These are phyloP conservation scores for Candida oleophila DNA, from an alignment of 805 yeast genomes.

Conservation along the genomic window DNA sequence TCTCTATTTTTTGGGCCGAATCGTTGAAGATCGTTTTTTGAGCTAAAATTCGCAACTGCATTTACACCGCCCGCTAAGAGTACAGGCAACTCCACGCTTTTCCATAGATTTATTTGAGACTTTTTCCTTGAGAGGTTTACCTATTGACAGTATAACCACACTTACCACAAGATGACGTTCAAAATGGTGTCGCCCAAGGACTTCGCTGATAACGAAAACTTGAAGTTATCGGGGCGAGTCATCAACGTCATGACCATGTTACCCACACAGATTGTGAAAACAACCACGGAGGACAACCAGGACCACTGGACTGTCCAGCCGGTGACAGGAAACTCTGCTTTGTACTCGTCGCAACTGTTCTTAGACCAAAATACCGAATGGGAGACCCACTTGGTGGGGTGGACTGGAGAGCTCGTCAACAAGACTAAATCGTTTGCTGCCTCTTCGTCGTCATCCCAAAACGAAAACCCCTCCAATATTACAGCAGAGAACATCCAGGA, in stretches of 20 bases:
- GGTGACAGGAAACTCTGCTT: conserved; percentile 79
- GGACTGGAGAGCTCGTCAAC: conserved; percentile 86
- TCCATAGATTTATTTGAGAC: too few relatives aligned
- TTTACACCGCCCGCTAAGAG: too few relatives aligned
- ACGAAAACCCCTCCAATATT: background rate
- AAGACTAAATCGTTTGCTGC: conserved; percentile 13
- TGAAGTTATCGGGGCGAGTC: conserved; percentile 61
- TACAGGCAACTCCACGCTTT: too few relatives aligned
- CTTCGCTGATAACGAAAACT: conserved; percentile 21
- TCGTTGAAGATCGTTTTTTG: too few relatives aligned
- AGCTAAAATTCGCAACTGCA: too few relatives aligned
- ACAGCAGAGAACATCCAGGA: conserved; percentile 39
- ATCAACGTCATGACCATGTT: conserved; percentile 65
- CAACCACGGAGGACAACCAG: conserved; percentile 28
- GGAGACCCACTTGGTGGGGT: conserved; percentile 86
- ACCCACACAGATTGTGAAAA: conserved; percentile 58
- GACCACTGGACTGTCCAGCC: conserved; percentile 57
- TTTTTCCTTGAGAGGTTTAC: background rate
- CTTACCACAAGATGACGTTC: background rate
- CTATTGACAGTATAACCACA: too few relatives aligned
- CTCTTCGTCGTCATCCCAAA: background rate
- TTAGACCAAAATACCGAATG: conserved; percentile 67
- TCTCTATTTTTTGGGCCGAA: too few relatives aligned
- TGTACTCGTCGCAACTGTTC: conserved; percentile 71
- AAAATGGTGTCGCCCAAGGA: conserved; percentile 26